Base-by-base conservation (phyloP, 306 rosid species). In the Sicyos baderoa region DNA sequence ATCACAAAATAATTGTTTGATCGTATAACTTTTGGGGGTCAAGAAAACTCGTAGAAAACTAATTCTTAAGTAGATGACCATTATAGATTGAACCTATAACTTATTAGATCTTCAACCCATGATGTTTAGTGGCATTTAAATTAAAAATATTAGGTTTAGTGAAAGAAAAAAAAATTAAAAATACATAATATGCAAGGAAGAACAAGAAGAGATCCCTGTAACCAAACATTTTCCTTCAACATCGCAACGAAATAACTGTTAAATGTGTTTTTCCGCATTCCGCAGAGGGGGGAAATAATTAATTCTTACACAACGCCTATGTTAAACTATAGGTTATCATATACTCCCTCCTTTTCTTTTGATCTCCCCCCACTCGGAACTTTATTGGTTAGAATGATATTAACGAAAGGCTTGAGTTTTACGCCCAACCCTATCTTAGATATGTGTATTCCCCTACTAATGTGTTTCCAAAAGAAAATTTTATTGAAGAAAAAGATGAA, bases 401-500 rank as follows among this genome's bases (percentile, higher is more conserved):
- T 82, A 56, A 70, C 75, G 78, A n/a, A 85, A 74, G 76, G 79
- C 86, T 80, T 78, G 80, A 45, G 78, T 57, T 2, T 79, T 18
- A 82, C 82, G 5, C 68, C 72, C 55, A 79, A 79, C 58, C 67
- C 68, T 60, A 83, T 78, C 73, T 76, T 85, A 13, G 52, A 25
- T 80, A 83, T 81, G 65, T 18, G 66, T 88, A 82, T 19, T 85
- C 93, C 21, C 71, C 62, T 45, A 86, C 54, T 32, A 72, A 44
- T 19, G 13, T 7, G 16, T 67, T 66, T 67, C 42, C 56, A 22
- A 67, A 23, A 21, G 45, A n/a, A 27, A 49, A 67, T 0, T 67
- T 67, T 15, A 47, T 40, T 21, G 3, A 21, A 25, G 56, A 47
- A 67, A 9, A 25, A 49, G 32, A 25, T 16, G 22, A 22, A 67